phyloP scores from a whole-genome alignment of 345 rosid genomes.

The Angophora floribunda region DNA sequence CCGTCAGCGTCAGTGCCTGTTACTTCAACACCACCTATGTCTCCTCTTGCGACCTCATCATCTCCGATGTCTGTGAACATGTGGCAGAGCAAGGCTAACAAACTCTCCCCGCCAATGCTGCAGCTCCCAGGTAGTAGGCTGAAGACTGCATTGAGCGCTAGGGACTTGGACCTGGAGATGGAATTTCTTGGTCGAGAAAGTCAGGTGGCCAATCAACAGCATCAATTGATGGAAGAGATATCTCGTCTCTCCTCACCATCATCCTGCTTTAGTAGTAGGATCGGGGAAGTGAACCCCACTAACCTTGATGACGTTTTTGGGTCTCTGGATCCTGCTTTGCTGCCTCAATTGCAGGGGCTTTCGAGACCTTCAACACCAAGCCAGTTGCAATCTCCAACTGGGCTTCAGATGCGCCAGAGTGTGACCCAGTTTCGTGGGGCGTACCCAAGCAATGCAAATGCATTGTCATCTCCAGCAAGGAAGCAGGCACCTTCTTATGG shows the following conservation, averaged over 20 bases:
- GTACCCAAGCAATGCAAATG: slow-evolving; percentile 27
- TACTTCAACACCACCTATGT: slow-evolving; percentile 63
- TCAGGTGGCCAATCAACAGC: slow-evolving; percentile 18
- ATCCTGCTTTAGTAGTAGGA: slow-evolving; percentile 17
- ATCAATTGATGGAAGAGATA: slow-evolving; percentile 49
- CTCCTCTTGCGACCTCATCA: slow-evolving; percentile 62
- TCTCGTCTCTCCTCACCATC: slow-evolving; percentile 58
- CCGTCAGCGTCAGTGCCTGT: slow-evolving; percentile 35
- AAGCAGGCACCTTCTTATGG: slow-evolving; percentile 41
- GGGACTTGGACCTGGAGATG: slow-evolving; percentile 74
- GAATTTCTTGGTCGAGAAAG: slow-evolving; percentile 48
- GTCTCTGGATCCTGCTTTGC: slow-evolving; percentile 43
- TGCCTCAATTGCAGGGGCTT: slow-evolving; percentile 40
- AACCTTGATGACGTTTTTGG: slow-evolving; percentile 63
- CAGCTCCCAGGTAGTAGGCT: slow-evolving; percentile 80
- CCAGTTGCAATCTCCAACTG: slow-evolving; percentile 61
- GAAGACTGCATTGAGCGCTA: slow-evolving; percentile 64
- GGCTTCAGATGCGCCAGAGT: slow-evolving; percentile 56
- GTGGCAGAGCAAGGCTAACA: slow-evolving; percentile 77
- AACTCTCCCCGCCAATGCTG: slow-evolving; percentile 58
- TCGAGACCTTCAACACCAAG: slow-evolving; percentile 26
- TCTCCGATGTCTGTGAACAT: slow-evolving; percentile 59
- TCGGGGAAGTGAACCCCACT: slow-evolving; percentile 36
- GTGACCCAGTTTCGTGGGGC: slow-evolving; percentile 59
- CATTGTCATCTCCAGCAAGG: slow-evolving; percentile 48